Evolutionary conservation across 257 asterid species (phyloP), one percentile per base, ranked within the genome.

Genomic region (Voacanga thouarsii): DNA sequence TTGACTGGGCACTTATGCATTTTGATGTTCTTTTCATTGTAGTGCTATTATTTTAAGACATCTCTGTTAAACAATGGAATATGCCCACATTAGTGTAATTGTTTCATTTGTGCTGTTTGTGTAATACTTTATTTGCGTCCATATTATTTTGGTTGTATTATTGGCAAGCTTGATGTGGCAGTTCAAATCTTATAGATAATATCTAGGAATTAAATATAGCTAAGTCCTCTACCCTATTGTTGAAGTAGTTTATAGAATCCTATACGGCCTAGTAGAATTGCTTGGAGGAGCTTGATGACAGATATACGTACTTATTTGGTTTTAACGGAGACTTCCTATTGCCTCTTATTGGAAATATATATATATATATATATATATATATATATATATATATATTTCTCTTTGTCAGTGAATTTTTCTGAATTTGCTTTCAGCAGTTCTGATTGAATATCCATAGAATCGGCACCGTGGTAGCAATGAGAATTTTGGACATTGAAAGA

Each of bases 1-100:
- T 66, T 49, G 24, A 33, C 59, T 39, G 75, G 68, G 72, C 45
- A 67, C 72, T 67, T 53, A 26, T 51, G 14, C 69, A n/a, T 33
- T 67, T 30, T 5, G 12, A 23, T 47, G 24, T 53, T n/a, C 56
- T 77, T 66, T 66, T 28, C 6, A 8, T 67, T 49, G 74, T 65
- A 59, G 71, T 65, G 39, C 60, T 76, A 23, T 33, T 6, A 50
- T 76, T 59, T 65, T 19, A 76, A 49, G 41, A 65, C 49, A 24
- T 47, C 57, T 45, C 12, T 63, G 30, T 12, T 51, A 15, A 55
- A 49, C 21, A 49, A 71, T 68, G 80, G 55, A 28, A 50, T 50
- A 33, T 66, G 66, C 53, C 73, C 33, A 30, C 11, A 44, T 30
- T 51, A 44, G 79, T 18, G 24, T 61, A 26, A 26, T 75, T 10